Evolutionary conservation across 345 rosid genomes (phyloP).

Genomic region (Melaleuca alternifolia): DNA sequence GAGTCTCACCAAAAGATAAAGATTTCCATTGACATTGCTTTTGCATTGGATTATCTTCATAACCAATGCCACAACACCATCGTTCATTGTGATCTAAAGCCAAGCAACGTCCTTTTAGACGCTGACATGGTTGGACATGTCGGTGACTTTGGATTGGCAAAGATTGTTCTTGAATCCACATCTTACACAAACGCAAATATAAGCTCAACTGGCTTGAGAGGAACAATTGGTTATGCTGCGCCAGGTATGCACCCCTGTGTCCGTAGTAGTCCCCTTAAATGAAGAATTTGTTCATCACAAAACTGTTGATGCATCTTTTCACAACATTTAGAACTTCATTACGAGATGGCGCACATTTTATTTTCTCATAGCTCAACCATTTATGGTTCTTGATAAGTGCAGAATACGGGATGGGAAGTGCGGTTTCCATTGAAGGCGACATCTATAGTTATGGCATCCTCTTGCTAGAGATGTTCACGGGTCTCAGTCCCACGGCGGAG

Average conservation of each 20-base stretch:
- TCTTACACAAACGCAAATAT: neutral
- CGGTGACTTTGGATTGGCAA: neutral
- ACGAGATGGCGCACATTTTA: neutral
- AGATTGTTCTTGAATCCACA: neutral
- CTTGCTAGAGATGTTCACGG: conserved; percentile 14
- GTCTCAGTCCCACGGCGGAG: conserved; percentile 10
- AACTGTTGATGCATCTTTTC: neutral
- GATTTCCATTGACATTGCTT: neutral
- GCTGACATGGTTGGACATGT: neutral
- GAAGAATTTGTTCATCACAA: neutral
- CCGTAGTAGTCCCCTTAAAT: neutral
- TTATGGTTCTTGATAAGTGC: neutral
- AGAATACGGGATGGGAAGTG: conserved; percentile 25
- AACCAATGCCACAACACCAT: neutral
- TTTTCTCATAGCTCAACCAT: neutral
- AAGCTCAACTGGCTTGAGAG: neutral
- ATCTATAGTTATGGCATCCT: conserved; percentile 22
- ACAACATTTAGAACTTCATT: neutral
- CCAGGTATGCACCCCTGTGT: neutral
- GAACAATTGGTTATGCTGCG: neutral
- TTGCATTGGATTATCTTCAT: conserved; percentile 13
- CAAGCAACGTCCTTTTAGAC: neutral
- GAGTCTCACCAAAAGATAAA: neutral
- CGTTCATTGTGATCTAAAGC: conserved; percentile 8
- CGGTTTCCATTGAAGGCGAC: conserved; percentile 8